Evolutionary conservation across 2,329 filamentous ascomycete genomes (phyloP).

Genomic region (Colletotrichum endophyticum): DNA sequence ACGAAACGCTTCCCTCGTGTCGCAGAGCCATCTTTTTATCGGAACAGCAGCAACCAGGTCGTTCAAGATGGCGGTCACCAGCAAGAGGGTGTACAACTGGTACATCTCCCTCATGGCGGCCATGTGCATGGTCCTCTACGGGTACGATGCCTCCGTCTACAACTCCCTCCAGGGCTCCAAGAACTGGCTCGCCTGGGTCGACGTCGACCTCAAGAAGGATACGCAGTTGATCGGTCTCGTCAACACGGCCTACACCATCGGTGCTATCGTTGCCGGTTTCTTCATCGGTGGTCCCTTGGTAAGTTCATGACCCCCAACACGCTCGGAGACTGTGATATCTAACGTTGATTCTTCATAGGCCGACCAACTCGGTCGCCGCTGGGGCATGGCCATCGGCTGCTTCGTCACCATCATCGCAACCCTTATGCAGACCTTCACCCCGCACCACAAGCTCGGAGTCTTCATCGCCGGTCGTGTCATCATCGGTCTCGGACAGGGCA

Average conservation of each 20-base stretch:
- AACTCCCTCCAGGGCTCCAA: conserved; percentile 73
- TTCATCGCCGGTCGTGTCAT: conserved; percentile 74
- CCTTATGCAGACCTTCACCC: conserved; percentile 71
- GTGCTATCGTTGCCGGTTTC: conserved; percentile 72
- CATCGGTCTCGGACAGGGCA: conserved; percentile 73
- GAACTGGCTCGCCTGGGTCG: conserved; percentile 70
- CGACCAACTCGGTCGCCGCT: conserved; percentile 65
- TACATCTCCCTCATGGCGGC: conserved; percentile 70
- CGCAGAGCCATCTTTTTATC: neutral
- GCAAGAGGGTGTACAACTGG: conserved; percentile 21
- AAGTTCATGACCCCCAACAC: conserved; percentile 12
- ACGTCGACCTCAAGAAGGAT: conserved; percentile 49
- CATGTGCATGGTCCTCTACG: conserved; percentile 77
- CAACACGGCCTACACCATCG: conserved; percentile 74
- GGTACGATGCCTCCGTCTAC: conserved; percentile 77
- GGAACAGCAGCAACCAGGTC: neutral
- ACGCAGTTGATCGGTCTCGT: conserved; percentile 53
- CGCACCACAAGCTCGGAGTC: conserved; percentile 62
- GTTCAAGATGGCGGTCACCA: conserved; percentile 11
- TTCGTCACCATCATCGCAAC: conserved; percentile 70
- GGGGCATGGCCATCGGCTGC: conserved; percentile 70
- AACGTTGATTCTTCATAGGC: conserved; percentile 32
- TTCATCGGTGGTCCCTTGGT: conserved; percentile 69
- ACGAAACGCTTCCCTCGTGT: neutral
- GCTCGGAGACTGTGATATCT: neutral